Percentiles rank a stretch among this genome's conserved stretches.
These are phyloP conservation scores for Escovopsis weberi DNA, from an alignment of 2,329 filamentous ascomycete genomes.

Conservation along the genomic window DNA sequence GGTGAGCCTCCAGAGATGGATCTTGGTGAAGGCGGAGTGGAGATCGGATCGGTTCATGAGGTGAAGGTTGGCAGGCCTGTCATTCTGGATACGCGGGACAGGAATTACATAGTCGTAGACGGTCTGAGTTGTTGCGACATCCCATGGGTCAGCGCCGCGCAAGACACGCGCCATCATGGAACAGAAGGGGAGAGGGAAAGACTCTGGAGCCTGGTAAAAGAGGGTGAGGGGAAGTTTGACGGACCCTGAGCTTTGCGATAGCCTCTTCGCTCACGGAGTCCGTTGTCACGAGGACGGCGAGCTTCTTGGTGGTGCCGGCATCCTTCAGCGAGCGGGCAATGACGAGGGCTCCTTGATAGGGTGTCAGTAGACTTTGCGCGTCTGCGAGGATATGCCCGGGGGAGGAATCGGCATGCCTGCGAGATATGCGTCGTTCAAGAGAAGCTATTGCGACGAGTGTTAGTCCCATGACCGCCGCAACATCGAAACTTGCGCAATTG, in stretches of 20 bases:
- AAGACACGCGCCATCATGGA: too few relatives aligned
- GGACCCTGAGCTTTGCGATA: conserved; percentile 62
- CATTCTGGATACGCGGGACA: conserved; percentile 65
- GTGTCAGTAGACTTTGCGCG: conserved; percentile 3
- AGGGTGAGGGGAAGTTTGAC: too few relatives aligned
- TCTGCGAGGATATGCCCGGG: not conserved
- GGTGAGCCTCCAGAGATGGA: conserved; percentile 80
- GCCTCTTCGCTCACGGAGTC: conserved; percentile 65
- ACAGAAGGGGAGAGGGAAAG: not conserved
- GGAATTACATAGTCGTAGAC: conserved; percentile 84
- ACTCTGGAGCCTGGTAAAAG: conserved; percentile 10
- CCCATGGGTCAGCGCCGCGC: too few relatives aligned
- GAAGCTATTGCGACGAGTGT: conserved; percentile 44
- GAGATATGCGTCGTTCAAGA: conserved; percentile 83
- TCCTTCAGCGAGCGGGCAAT: conserved; percentile 90
- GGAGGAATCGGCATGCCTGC: conserved; percentile 47
- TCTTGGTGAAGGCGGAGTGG: conserved; percentile 90
- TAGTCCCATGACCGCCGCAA: too few relatives aligned
- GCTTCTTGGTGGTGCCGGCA: conserved; percentile 70
- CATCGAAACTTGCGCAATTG: too few relatives aligned
- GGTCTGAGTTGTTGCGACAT: conserved; percentile 30
- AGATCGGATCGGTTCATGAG: conserved; percentile 88
- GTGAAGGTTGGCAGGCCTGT: conserved; percentile 65
- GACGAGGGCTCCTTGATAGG: conserved; percentile 62
- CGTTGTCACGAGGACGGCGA: conserved; percentile 70